Percentiles rank a stretch among this genome's conserved stretches.
Evolutionary conservation across 345 rosid genomes (phyloP).

Genomic region (Populus ilicifolia): DNA sequence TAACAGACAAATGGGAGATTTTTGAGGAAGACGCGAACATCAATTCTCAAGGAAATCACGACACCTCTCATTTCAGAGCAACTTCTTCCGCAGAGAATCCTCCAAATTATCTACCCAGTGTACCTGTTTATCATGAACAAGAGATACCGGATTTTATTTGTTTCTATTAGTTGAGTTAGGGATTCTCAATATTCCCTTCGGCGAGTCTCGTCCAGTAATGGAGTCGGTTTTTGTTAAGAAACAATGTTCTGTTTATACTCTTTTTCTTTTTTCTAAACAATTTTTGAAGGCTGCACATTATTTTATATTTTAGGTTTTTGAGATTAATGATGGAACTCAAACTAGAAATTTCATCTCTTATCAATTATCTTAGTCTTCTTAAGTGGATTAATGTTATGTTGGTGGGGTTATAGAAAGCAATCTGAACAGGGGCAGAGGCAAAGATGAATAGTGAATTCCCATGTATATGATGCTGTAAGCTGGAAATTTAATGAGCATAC

Average conservation of each 20-base stretch:
- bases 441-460: too few species aligned
- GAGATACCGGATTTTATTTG: slow-evolving; percentile 52
- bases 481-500: too few species aligned
- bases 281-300: too few species aligned
- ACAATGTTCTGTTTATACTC: neutral
- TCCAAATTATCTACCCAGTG: slow-evolving; percentile 10
- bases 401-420: too few species aligned
- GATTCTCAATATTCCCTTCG: neutral
- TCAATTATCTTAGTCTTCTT: too few species aligned
- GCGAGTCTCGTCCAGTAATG: neutral
- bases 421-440: too few species aligned
- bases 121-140: slow-evolving; percentile 13
- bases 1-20: slow-evolving; percentile 58
- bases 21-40: slow-evolving; percentile 41
- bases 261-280: neutral
- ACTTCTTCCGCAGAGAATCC: neutral
- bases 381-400: too few species aligned
- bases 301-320: too few species aligned
- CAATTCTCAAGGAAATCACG: neutral
- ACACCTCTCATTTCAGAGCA: neutral
- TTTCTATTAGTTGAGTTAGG: slow-evolving; percentile 17
- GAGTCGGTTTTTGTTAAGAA: neutral
- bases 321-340: too few species aligned
- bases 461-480: too few species aligned
- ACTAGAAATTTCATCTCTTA: too few species aligned